Base-by-base conservation (phyloP, 2,329 filamentous ascomycete species). In the Botrytis squamosa region DNA sequence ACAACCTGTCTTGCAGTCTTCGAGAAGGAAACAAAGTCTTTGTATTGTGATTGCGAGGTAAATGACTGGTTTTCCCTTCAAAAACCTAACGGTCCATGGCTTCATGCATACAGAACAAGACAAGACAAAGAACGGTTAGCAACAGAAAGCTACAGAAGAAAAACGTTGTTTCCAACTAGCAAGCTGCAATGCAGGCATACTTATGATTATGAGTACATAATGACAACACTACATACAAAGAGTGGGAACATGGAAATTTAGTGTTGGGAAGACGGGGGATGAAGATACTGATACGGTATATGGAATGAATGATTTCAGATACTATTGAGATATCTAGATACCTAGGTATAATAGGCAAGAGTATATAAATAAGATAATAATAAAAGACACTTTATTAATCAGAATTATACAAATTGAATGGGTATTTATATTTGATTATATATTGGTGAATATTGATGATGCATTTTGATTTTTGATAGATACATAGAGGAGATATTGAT, bases 151-250 rank as follows among this genome's bases (percentile, higher is more conserved):
- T 18, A 5, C 29, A 29, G 9, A 29, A 63, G 60, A 29, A 63
- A 40, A 42, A 12, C 10, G 36, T 25, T 63, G 59, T 40, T 63
- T 40, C 12, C 33, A 63, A n/a, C 22, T 18, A 60, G 57, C 33
- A 60, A 60, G 57, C 57, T 20, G 57, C n/a, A 36, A 36, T 60
- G 57, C 52, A 55, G 52, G n/a, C 52, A 55, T 55, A 22, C 57
- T 62, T 12, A 14, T 5, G 20, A 38, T 38, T 62, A n/a, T n/a
- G 33, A 62, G 33, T 62, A 40, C 16, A n/a, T 40, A 25, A 62
- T 40, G 59, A 40, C 59, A 62, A 62, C 12, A 40, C 59, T 22
- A 38, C 29, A 62, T 38, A 62, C 29, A 62, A 62, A 62, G 18
- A 38, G 33, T 38, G 36, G 36, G 59, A 62, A 38, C 33, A 25